Evolutionary conservation across 768 basidiomycete genomes (phyloP).

Genomic region (Rhodosporidiobolus odoratus): DNA sequence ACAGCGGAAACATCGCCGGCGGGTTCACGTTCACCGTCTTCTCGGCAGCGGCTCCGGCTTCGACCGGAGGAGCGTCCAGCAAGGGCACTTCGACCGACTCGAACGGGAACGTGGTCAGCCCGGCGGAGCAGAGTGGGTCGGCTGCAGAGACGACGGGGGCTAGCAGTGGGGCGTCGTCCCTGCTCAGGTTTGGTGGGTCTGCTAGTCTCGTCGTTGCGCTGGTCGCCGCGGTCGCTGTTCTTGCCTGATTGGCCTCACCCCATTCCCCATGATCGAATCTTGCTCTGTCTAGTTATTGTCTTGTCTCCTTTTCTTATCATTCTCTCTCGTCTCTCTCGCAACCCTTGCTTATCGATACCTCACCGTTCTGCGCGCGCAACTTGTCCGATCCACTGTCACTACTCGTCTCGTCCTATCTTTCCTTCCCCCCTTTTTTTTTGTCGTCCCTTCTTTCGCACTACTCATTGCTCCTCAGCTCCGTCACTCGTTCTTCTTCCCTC

Average conservation of each 20-base stretch:
- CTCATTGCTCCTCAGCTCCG: background rate
- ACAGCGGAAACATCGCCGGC: background rate
- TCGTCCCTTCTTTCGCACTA: background rate
- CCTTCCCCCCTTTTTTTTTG: background rate
- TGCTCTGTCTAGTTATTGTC: too few species aligned
- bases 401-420: background rate
- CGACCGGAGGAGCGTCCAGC: background rate
- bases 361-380: too few species aligned
- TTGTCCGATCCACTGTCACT: background rate
- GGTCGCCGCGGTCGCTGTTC: background rate
- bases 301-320: too few species aligned
- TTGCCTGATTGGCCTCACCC: background rate
- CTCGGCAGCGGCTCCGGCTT: background rate
- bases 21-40: conserved; percentile 17
- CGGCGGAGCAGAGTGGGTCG: background rate
- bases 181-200: background rate
- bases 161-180: background rate
- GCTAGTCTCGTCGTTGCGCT: background rate
- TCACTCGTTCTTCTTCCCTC: background rate
- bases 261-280: too few species aligned
- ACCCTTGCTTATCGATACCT: too few species aligned
- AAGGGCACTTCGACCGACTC: background rate
- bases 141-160: background rate
- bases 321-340: too few species aligned
- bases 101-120: conserved; percentile 1